These are phyloP conservation scores for Suillus subluteus DNA, from an alignment of 768 basidiomycete genomes.

Conservation along the genomic window DNA sequence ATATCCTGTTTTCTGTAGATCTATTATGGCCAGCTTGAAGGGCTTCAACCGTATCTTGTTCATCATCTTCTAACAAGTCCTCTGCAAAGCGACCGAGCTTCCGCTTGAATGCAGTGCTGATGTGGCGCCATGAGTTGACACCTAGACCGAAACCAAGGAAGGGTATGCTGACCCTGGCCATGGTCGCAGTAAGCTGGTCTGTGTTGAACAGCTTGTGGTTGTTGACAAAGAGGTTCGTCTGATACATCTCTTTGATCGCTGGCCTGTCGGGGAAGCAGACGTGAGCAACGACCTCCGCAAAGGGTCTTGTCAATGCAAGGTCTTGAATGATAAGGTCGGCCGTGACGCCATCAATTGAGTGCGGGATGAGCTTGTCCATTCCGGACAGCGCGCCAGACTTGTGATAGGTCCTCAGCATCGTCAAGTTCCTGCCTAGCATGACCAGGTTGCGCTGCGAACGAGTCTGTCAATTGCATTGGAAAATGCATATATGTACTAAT, in stretches of 20 bases:
- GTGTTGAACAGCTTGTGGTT: slow-evolving; percentile 18
- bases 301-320: slow-evolving; percentile 25
- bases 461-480: background rate
- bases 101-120: slow-evolving; percentile 25
- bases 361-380: slow-evolving; percentile 31
- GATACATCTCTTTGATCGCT: background rate
- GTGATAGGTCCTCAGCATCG: slow-evolving; percentile 12
- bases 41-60: slow-evolving; percentile 20
- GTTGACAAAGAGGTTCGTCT: slow-evolving; percentile 16
- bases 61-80: slow-evolving; percentile 11
- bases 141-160: slow-evolving; percentile 15
- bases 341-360: slow-evolving; percentile 26
- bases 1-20: slow-evolving; percentile 26
- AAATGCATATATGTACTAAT: background rate
- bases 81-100: slow-evolving; percentile 16
- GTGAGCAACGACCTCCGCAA: slow-evolving; percentile 16
- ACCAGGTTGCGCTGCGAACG: background rate
- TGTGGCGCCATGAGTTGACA: slow-evolving; percentile 21
- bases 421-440: background rate
- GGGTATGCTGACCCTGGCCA: slow-evolving; percentile 2
- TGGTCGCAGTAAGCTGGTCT: background rate
- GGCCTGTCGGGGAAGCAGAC: background rate
- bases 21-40: slow-evolving; percentile 29
- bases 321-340: slow-evolving; percentile 32
- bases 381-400: slow-evolving; percentile 19